Evolutionary conservation across 305 asterid genomes (phyloP).

Genomic region (Ilex paraguariensis): DNA sequence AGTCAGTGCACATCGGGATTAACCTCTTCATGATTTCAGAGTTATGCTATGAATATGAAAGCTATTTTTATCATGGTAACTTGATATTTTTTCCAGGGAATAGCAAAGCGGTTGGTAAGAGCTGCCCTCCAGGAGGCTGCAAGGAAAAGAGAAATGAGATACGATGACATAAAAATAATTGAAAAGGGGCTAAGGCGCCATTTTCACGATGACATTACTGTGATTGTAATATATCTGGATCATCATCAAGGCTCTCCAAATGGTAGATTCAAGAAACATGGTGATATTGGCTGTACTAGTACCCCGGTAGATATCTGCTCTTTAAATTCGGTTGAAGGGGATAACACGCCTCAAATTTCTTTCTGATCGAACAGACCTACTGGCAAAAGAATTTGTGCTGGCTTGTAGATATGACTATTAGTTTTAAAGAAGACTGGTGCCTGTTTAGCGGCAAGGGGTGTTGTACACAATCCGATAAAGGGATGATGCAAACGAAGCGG

Average conservation of each 20-base stretch:
- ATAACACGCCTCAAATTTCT: too few species aligned
- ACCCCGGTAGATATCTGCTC: constrained; percentile 1
- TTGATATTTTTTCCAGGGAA: constrained; percentile 17
- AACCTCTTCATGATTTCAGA: background rate
- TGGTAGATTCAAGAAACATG: background rate
- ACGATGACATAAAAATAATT: constrained; percentile 23
- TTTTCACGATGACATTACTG: constrained; percentile 32
- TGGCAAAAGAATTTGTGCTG: too few species aligned
- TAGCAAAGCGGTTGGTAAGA: constrained; percentile 25
- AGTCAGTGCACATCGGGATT: background rate
- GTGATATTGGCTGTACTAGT: background rate
- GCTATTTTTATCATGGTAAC: too few species aligned
- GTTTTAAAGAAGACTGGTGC: too few species aligned
- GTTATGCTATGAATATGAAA: too few species aligned
- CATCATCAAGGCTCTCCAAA: background rate
- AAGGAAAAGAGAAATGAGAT: constrained; percentile 30
- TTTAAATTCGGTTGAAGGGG: background rate
- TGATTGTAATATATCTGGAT: constrained; percentile 24
- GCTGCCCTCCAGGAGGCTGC: constrained; percentile 30
- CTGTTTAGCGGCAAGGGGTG: too few species aligned
- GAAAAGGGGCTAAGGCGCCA: constrained; percentile 27
- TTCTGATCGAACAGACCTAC: too few species aligned
- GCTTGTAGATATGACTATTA: too few species aligned
- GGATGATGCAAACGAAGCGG: too few species aligned
- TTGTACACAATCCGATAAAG: too few species aligned